Base-by-base conservation (phyloP, 140 eudicot species). In the Anethum foeniculum region DNA sequence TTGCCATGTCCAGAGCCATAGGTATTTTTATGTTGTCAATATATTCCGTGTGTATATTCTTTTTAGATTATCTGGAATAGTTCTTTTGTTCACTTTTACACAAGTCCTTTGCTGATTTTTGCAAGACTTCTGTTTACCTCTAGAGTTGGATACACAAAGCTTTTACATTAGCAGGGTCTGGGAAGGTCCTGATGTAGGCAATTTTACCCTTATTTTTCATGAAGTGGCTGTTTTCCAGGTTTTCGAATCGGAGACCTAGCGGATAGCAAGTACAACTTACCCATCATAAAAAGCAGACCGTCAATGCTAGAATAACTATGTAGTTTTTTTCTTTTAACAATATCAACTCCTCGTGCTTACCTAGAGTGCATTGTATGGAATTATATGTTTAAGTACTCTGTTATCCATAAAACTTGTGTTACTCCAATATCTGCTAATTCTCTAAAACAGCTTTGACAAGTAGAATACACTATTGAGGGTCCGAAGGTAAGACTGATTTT, bases 1-100 rank as follows among this genome's bases (percentile, higher is more conserved):
- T 91, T 81, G 88, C 96, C 60, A 89, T 89, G 92, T 91, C 96
- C 27, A 86, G 97, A 84, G 88, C 97, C 9, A 91, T 91, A 80
- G 96, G 96, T 90, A 86, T 73, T 58, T 81, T 81, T 13, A 56
- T 49, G 23, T 51, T 77, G 38, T 47, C 74, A 68, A 28, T 14
- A 68, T 68, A 28, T 34, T 32, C 6, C 16, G 11, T 32, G 74
- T 68, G 7, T 16, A 13, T 10, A n/a, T 62, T 25, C 7, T 68
- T 68, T 6, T 16, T 30, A 1, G 43, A 15, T 3, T 28, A 30
- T 28, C 43, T 68, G 9, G n/a, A 13, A 68, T 30, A 32, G 43
- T 68, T 30, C 43, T 68, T 27, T 5, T 32, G 21, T 68, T 14
- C 74, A 68, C 43, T 68, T 68, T 15, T 68, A 32, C 43, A 68